These are phyloP conservation scores for Phytophthora tubulina DNA, from an alignment of 352 stramenopile species.

Conservation along the genomic window DNA sequence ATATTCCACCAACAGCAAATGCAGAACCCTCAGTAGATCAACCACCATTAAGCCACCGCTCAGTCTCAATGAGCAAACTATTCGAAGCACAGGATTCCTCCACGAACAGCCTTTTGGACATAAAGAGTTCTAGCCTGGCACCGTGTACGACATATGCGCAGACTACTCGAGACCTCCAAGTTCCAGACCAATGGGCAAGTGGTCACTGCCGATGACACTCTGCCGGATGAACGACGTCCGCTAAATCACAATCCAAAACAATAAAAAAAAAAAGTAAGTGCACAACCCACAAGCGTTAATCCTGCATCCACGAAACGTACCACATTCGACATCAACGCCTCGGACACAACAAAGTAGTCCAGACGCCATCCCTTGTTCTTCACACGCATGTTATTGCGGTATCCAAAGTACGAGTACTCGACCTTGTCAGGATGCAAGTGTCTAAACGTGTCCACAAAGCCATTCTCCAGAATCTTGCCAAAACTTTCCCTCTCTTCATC, in stretches of 20 bases:
- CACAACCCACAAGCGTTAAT: not conserved
- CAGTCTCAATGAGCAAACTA: no score
- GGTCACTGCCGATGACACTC: constrained; percentile 76
- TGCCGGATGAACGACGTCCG: constrained; percentile 70
- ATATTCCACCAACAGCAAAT: no score
- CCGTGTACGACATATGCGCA: no score
- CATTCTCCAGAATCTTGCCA: constrained; percentile 56
- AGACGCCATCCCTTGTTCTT: constrained; percentile 91
- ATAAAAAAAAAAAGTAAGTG: constrained; percentile 16
- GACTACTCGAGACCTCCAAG: constrained; percentile 38
- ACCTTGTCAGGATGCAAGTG: constrained; percentile 68
- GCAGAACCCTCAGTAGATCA: no score
- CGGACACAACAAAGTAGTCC: constrained; percentile 87
- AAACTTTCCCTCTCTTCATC: constrained; percentile 86
- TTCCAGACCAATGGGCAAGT: constrained; percentile 80
- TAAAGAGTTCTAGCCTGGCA: no score
- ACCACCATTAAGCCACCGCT: no score
- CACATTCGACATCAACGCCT: constrained; percentile 64
- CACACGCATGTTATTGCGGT: constrained; percentile 76
- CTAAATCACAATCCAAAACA: constrained; percentile 12
- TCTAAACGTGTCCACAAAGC: constrained; percentile 84
- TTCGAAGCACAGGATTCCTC: no score
- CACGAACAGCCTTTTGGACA: no score
- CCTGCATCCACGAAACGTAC: constrained; percentile 43
- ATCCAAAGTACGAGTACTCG: constrained; percentile 86